Percentiles rank a stretch among this genome's conserved stretches.
These are phyloP conservation scores for Phalaenopsis aphrodite DNA, from an alignment of 106 monocot species.

Conservation along the genomic window DNA sequence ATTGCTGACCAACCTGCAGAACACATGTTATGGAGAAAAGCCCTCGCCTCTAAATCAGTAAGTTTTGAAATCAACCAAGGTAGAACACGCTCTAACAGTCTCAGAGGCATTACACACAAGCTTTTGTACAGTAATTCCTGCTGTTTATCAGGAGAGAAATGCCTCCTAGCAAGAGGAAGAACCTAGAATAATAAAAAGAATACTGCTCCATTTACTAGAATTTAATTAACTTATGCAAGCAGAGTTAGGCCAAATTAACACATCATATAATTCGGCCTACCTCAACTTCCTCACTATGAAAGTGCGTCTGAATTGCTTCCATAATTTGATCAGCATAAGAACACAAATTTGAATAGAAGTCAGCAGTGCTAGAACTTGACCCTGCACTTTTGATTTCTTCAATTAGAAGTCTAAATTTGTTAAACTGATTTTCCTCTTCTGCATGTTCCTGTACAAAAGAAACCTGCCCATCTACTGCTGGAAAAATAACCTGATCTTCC, in stretches of 20 bases:
- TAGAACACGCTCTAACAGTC: constrained; percentile 83
- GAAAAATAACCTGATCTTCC: constrained; percentile 98
- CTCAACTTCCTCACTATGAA: constrained; percentile 70
- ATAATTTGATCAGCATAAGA: constrained; percentile 96
- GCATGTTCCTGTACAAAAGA: constrained; percentile 90
- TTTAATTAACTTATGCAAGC: not conserved
- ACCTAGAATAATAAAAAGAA: constrained; percentile 39
- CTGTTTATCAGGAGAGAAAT: constrained; percentile 77
- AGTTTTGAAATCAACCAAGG: constrained; percentile 87
- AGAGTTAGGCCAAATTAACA: not conserved
- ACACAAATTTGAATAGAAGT: constrained; percentile 79
- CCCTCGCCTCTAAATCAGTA: constrained; percentile 60
- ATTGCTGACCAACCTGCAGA: constrained; percentile 58
- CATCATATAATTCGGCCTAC: constrained; percentile 21
- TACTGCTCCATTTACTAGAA: not conserved
- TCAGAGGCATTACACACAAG: constrained; percentile 91
- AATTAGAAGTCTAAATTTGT: constrained; percentile 78
- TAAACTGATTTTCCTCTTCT: constrained; percentile 88
- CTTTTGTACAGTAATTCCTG: constrained; percentile 72
- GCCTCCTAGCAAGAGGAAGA: constrained; percentile 81
- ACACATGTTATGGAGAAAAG: constrained; percentile 78
- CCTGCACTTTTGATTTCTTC: constrained; percentile 82
- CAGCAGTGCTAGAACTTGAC: constrained; percentile 63
- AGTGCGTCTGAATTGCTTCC: constrained; percentile 85
- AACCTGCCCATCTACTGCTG: constrained; percentile 77